A percentile compares a stretch with the other conserved stretches of the same genome.
Evolutionary conservation across 495 filamentous ascomycete species (phyloP).

Genomic region (Penicillium coffeae): DNA sequence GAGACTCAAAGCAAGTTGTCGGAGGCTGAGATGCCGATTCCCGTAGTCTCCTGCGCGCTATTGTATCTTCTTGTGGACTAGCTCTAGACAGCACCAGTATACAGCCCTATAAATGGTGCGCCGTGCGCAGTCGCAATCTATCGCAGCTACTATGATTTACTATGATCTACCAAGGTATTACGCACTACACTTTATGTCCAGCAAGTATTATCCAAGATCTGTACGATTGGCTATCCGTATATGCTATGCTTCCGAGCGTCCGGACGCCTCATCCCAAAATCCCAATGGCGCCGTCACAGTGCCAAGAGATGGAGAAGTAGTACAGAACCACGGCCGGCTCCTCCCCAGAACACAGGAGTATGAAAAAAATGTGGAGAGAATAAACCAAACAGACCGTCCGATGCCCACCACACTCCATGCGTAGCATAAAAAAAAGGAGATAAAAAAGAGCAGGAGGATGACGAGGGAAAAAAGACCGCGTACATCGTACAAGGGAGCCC

Average conservation of each 20-base stretch:
- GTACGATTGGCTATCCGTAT: slow-evolving; percentile 22
- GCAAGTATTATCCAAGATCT: slow-evolving; percentile 12
- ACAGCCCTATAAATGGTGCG: too few relatives aligned
- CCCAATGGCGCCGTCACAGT: slow-evolving; percentile 11
- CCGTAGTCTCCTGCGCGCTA: too few relatives aligned
- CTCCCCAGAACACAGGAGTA: slow-evolving; percentile 4
- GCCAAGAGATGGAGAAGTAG: slow-evolving; percentile 10
- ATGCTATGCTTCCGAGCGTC: slow-evolving; percentile 16
- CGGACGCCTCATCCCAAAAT: slow-evolving; percentile 16
- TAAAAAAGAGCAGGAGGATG: slow-evolving; percentile 13
- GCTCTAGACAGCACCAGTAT: too few relatives aligned
- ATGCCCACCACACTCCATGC: slow-evolving; percentile 38
- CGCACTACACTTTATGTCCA: too few relatives aligned
- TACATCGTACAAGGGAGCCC: slow-evolving; percentile 34
- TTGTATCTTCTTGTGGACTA: too few relatives aligned
- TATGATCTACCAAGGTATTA: too few relatives aligned
- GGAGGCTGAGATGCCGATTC: too few relatives aligned
- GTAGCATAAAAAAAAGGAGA: slow-evolving; percentile 19
- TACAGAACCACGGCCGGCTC: slow-evolving; percentile 8
- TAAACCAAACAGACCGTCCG: slow-evolving; percentile 27
- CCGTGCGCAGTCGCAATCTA: too few relatives aligned
- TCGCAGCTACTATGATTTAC: too few relatives aligned
- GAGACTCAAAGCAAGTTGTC: too few relatives aligned
- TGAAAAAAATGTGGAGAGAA: slow-evolving; percentile 5
- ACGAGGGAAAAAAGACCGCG: slow-evolving; percentile 22